Base-by-base conservation (phyloP, 2,329 filamentous ascomycete genomes). In the Orbilia brochopaga region DNA sequence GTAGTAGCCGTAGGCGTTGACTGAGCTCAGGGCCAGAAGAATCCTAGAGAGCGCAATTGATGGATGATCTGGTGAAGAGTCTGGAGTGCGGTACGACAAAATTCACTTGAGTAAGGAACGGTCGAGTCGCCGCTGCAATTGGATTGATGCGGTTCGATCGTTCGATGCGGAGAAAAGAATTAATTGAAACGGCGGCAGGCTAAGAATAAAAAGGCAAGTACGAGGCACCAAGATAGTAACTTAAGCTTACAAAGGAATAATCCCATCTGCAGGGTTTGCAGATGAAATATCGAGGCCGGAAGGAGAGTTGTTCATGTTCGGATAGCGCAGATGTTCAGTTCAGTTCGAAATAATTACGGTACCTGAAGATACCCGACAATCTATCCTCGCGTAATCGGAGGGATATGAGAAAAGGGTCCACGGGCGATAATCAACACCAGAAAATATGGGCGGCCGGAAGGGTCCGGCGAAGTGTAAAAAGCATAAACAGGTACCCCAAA, bases 361-460 rank as follows among this genome's bases (percentile, higher is more conserved):
- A 70, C 66, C 50, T 70, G 32, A 40, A 50, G 66, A 70, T 64
- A 70, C 66, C 46, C 59, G 48, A 53, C 42, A 23, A 63, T 62
- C 46, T 54, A 32, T 63, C 66, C 66, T 63, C 40, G 59, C 53
- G 44, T 60, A 59, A 24, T 64, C 66, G 66, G 66, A 70, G 66
- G 46, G 56, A 69, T 60, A 44, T 11, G 63, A 52, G 30, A 63
- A 46, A 54, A n/a, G n/a, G 27, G 30, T 44, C 52, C 32, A 44
- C 53, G 30, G 57, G 57, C 58, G 15, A 48, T 48, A 48, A n/a
- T 21, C 8, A 21, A 32, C 4, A 4, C 27, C 27, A 32, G 27
- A 4, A 15, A 42, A 21, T 48, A n/a, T 44, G 11, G 17, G 8
- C 44, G 19, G 27, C 56, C 32, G 37, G 37, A 52, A 50, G 8